Base-by-base conservation (phyloP, 1,284 basidiomycete species). In the Ustilago curta region DNA sequence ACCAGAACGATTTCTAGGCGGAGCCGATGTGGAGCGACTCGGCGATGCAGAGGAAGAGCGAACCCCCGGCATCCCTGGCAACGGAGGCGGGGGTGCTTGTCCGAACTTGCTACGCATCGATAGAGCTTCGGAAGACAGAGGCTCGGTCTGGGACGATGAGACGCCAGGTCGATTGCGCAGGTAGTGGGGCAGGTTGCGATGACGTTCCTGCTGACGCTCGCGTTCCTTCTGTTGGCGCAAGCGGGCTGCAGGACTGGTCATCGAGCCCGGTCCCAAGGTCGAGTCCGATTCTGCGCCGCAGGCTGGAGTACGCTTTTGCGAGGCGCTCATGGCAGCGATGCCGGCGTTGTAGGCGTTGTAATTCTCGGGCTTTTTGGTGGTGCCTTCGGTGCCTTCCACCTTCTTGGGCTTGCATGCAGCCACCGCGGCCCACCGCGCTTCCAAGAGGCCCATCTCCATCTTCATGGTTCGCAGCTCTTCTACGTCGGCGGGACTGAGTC, bases 391-490 rank as follows among this genome's bases (percentile, higher is more conserved):
- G 27, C 64, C 65, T 40, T 50, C 53, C 8, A 74, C 66, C 64
- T 77, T 73, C 47, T 57, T 57, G 23, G 63, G 64, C 49, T 77
- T 78, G 63, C 78, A 77, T 1, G 80, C 79, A 1, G 80, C 76
- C 3, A 78, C 70, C 27, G 79, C 77, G 12, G 78, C 77, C 76
- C 83, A 84, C 42, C 77, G 79, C 0, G 83, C 81, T 48, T 80
- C 76, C 29, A 84, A 68, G 19, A 84, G 65, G 43, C 81, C 82
- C 64, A 84, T 76, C 50, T 80, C 77, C 78, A 84, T 79, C 53
- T 82, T 70, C 73, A 84, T 73, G 42, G 63, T 71, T 5, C 81
- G 59, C n/a, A 84, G 64, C 73, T 84, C 83, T 55, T 82, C 76
- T 12, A 84, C 71, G 49, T 84, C 83, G 25, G 78, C 71, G 8